Evolutionary conservation across 2,329 filamentous ascomycete species (phyloP).

Genomic region (Talaromyces pinophilus): DNA sequence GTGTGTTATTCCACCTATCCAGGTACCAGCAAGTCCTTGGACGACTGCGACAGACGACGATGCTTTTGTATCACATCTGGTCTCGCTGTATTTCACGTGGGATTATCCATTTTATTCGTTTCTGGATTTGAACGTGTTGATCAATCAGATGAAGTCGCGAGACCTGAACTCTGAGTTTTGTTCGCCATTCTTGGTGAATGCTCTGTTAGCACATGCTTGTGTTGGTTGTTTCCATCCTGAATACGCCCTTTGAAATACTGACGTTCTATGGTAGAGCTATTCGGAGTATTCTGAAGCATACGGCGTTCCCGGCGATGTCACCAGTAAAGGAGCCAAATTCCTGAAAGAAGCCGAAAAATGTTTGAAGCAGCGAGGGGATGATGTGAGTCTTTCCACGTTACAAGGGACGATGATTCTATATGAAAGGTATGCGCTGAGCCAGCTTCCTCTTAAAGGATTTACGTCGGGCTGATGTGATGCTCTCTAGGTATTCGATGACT

Average conservation of each 20-base stretch:
- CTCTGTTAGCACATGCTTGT: conserved; percentile 67
- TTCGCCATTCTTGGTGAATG: conserved; percentile 84
- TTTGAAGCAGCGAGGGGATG: conserved; percentile 29
- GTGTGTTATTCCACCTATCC: conserved; percentile 38
- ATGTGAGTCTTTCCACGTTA: conserved; percentile 34
- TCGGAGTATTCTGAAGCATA: conserved; percentile 44
- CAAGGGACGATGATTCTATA: conserved; percentile 41
- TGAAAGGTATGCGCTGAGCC: conserved; percentile 32
- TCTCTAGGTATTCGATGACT: conserved; percentile 38
- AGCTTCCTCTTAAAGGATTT: neutral
- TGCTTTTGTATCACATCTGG: conserved; percentile 73
- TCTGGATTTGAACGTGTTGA: conserved; percentile 75
- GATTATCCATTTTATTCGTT: conserved; percentile 84
- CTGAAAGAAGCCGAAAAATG: conserved; percentile 39
- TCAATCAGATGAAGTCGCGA: conserved; percentile 51
- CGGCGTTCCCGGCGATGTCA: conserved; percentile 38
- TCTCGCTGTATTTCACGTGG: conserved; percentile 93
- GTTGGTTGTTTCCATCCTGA: conserved; percentile 28
- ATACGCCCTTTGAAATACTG: too few relatives aligned
- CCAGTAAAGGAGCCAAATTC: conserved; percentile 40
- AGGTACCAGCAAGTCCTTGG: conserved; percentile 61
- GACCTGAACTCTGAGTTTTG: conserved; percentile 67
- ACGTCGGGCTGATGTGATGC: neutral
- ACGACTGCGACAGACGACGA: conserved; percentile 75
- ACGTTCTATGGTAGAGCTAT: conserved; percentile 32